Base-by-base conservation (phyloP, 495 filamentous ascomycete genomes). In the Podospora sp. region DNA sequence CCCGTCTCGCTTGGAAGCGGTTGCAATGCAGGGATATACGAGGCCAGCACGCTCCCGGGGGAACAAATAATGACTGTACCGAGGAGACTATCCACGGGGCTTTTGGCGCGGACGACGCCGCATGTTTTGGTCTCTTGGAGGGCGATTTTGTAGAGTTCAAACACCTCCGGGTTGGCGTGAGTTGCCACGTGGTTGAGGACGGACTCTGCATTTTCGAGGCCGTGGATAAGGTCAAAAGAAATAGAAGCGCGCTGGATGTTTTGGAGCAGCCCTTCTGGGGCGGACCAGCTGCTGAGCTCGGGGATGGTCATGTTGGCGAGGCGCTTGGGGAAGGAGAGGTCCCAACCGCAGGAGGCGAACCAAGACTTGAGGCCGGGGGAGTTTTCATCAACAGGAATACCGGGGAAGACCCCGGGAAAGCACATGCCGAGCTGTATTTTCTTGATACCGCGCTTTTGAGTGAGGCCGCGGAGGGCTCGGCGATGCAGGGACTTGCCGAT, bases 41-140 rank as follows among this genome's bases (percentile, higher is more conserved):
- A 86, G 3, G 90, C 87, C 49, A 96, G 78, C 14, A 73, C 77
- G 11, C 91, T 90, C 53, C 86, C 85, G 26, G 84, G 83, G 70
- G 88, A 90, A 75, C 92, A 94, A 21, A 96, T 84, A 60, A 97
- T 89, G 18, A 96, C 87, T n/a, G 90, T 93, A 6, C 92, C 93
- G 29, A 96, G 73, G 18, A 97, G 77, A 26, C 81, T 83, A 68
- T 92, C 91, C 50, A 83, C 79, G 0, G 85, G 85, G 61, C 86
- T 84, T 76, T 90, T 93, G 6, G 93, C 93, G 33, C 92, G 85
- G 65, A 97, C 92, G 63, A 97, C 89, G 52, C 91, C 91, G 69
- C 91, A 94, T 21, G 86, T 81, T 51, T 88, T 86, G 21, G 86
- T 83, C 57, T 93, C 91, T 33, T 87, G 81, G 2, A 97, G 82